Evolutionary conservation across 2,329 filamentous ascomycete species (phyloP).

Genomic region (Diatrype stigma): DNA sequence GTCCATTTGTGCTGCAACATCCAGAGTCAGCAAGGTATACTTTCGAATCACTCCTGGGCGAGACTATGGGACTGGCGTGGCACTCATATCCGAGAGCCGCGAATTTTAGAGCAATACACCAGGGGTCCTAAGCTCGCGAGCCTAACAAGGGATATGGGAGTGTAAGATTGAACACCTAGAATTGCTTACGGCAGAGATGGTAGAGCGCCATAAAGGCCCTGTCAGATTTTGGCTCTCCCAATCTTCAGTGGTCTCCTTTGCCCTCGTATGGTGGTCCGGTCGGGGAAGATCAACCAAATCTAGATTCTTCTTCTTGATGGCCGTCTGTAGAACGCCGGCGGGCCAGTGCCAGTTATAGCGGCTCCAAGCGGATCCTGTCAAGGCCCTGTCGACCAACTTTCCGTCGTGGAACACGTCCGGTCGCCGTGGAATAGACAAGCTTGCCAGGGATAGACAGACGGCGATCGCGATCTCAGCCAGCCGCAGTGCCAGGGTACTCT

Average conservation of each 20-base stretch:
- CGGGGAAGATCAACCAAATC: constrained; percentile 60
- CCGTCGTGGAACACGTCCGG: constrained; percentile 61
- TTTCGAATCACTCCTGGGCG: neutral
- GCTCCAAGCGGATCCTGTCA: constrained; percentile 55
- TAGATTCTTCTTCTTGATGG: constrained; percentile 54
- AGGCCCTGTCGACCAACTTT: constrained; percentile 58
- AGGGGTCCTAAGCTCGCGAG: neutral
- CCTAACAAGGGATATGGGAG: neutral
- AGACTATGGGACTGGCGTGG: neutral
- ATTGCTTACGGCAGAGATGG: constrained; percentile 41
- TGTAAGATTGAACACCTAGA: too few species aligned
- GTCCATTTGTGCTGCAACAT: constrained; percentile 45
- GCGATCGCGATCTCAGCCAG: constrained; percentile 41
- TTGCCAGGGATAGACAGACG: constrained; percentile 42
- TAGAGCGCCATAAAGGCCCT: constrained; percentile 54
- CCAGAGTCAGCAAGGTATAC: neutral
- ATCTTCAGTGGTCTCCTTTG: constrained; percentile 43
- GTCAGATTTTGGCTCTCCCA: constrained; percentile 46
- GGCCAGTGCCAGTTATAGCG: constrained; percentile 67
- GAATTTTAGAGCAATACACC: too few species aligned
- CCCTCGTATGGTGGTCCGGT: constrained; percentile 51
- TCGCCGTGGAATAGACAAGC: constrained; percentile 58
- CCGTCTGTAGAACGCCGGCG: constrained; percentile 47
- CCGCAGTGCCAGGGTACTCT: constrained; percentile 40
- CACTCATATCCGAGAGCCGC: neutral